phyloP scores from a whole-genome alignment of 2,329 filamentous ascomycete species.

The Diplodia sapinea region DNA sequence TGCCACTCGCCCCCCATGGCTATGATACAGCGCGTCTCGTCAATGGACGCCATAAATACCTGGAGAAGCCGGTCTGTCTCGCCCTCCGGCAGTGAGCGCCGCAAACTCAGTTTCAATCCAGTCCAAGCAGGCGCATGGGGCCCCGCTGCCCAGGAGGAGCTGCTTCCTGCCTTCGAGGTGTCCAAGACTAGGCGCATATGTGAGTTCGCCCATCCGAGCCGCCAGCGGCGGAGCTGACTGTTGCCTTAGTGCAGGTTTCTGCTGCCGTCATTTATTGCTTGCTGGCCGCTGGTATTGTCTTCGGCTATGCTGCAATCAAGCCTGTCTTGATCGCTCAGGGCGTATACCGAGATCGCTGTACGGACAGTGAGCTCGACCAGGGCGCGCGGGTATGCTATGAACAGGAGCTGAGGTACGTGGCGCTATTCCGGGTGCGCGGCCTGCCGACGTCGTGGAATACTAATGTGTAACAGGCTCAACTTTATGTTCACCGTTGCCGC shows the following conservation, averaged over 20 bases:
- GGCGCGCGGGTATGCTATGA: constrained; percentile 47
- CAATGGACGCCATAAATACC: constrained; percentile 50
- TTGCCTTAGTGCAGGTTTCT: constrained; percentile 67
- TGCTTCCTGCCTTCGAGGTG: constrained; percentile 61
- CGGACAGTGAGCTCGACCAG: constrained; percentile 42
- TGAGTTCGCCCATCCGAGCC: constrained; percentile 42
- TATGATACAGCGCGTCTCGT: constrained; percentile 47
- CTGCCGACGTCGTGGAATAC: background rate
- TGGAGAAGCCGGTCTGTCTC: constrained; percentile 43
- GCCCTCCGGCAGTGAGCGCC: constrained; percentile 44
- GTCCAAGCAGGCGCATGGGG: constrained; percentile 51
- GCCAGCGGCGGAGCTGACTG: background rate
- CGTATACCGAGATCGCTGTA: constrained; percentile 47
- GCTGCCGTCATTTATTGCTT: constrained; percentile 75
- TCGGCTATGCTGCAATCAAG: constrained; percentile 50
- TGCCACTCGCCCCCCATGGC: constrained; percentile 41
- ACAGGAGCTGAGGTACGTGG: constrained; percentile 43
- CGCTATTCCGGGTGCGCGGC: background rate
- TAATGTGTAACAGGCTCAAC: constrained; percentile 68
- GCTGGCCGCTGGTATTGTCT: constrained; percentile 51
- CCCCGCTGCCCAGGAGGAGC: constrained; percentile 48
- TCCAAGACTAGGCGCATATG: constrained; percentile 59
- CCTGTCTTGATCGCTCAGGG: constrained; percentile 48
- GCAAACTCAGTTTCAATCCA: constrained; percentile 58
- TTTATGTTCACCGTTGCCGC: constrained; percentile 92